Conservation (phyloP, 805 yeast species). For the Zygosaccharomyces gambellarensis region DNA sequence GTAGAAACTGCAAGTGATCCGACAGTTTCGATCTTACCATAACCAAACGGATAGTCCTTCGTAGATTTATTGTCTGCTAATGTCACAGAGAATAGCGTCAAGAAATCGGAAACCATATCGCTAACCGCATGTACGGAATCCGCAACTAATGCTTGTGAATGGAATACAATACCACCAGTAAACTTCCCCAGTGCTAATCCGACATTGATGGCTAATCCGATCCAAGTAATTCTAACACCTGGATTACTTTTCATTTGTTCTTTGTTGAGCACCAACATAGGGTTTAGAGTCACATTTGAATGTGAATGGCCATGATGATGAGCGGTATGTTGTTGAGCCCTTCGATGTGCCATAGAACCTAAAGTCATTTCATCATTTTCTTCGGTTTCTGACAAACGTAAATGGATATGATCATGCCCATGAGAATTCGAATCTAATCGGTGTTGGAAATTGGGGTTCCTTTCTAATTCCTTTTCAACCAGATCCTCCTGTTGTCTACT, state of each 20-base stretch:
- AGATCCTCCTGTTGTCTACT: slow-evolving; percentile 13
- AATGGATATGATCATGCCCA: slow-evolving; percentile 38
- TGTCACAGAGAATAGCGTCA: slow-evolving; percentile 85
- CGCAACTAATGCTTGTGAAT: slow-evolving; percentile 90
- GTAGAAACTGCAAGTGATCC: slow-evolving; percentile 88
- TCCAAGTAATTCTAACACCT: slow-evolving; percentile 88
- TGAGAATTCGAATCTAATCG: slow-evolving; percentile 16
- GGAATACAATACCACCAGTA: slow-evolving; percentile 84
- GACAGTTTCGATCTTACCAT: slow-evolving; percentile 87
- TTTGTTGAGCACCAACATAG: slow-evolving; percentile 37
- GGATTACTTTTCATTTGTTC: slow-evolving; percentile 57
- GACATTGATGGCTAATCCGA: slow-evolving; percentile 79
- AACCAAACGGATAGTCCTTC: slow-evolving; percentile 71
- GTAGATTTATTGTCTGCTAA: slow-evolving; percentile 60
- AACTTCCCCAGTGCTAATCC: slow-evolving; percentile 85
- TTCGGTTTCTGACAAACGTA: slow-evolving; percentile 42
- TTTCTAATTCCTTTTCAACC: slow-evolving; percentile 16
- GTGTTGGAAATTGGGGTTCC: slow-evolving; percentile 17
- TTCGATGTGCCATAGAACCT: slow-evolving; percentile 32
- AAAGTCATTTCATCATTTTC: slow-evolving; percentile 37
- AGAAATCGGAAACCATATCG: slow-evolving; percentile 82
- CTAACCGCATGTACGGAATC: slow-evolving; percentile 92
- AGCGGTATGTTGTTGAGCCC: slow-evolving; percentile 4
- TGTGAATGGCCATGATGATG: slow-evolving; percentile 25
- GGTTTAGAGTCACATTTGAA: slow-evolving; percentile 32